A percentile compares a stretch with the other conserved stretches of the same genome.
phyloP scores from a whole-genome alignment of 306 rosid species.

The Cucurbita pepo region DNA sequence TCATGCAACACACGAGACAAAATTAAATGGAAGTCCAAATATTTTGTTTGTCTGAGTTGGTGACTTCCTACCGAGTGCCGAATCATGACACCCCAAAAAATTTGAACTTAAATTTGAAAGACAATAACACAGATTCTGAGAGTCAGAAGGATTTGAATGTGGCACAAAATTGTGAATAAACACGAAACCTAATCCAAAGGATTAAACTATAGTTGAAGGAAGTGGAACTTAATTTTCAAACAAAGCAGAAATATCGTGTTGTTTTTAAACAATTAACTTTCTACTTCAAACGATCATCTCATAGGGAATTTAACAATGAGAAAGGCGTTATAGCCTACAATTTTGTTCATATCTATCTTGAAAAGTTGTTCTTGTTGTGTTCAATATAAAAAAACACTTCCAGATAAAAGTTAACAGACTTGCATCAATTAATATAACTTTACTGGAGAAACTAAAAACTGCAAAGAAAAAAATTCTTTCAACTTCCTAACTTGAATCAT shows the following conservation, averaged over 20 bases:
- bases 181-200: background rate
- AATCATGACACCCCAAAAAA: background rate
- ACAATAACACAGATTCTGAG: no score
- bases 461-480: background rate
- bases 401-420: background rate
- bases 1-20: background rate
- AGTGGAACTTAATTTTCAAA: background rate
- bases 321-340: background rate
- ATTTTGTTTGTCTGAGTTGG: background rate
- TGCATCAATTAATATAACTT: no score
- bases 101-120: no score
- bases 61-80: background rate
- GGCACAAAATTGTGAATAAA: background rate
- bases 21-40: background rate
- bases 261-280: background rate
- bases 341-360: background rate
- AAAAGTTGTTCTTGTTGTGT: background rate
- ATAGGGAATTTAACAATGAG: background rate
- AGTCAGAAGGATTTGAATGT: no score
- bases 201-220: background rate
- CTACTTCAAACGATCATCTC: background rate
- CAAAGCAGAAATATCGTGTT: background rate
- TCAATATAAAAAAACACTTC: background rate
- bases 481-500: background rate
- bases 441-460: no score